Conservation (phyloP, 805 yeast species). For the Nakazawaea wyomingensis region DNA sequence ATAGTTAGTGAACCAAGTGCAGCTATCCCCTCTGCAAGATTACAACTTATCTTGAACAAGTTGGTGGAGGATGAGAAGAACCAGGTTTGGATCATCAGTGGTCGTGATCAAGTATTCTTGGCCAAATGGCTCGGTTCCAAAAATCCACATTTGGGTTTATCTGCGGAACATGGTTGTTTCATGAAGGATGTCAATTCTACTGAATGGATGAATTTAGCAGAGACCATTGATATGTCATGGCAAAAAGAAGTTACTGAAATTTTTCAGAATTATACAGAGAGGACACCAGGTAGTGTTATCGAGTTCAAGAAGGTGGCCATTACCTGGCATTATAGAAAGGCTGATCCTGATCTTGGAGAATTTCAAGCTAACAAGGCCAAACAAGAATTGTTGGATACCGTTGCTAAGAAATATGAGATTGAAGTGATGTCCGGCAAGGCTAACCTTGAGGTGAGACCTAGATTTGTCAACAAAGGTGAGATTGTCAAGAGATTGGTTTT, state of each 20-base stretch:
- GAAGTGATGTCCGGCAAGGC: slow-evolving; percentile 98
- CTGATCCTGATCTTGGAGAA: slow-evolving; percentile 90
- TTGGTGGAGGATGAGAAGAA: slow-evolving; percentile 74
- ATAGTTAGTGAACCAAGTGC: slow-evolving; percentile 98
- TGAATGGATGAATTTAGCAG: slow-evolving; percentile 83
- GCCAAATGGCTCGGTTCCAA: slow-evolving; percentile 81
- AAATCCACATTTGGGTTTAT: slow-evolving; percentile 62
- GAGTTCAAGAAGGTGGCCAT: slow-evolving; percentile 90
- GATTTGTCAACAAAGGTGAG: slow-evolving; percentile 93
- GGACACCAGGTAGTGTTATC: slow-evolving; percentile 84
- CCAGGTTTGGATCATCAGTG: slow-evolving; percentile 92
- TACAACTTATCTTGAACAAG: slow-evolving; percentile 52
- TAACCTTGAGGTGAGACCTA: slow-evolving; percentile 94
- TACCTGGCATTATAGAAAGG: slow-evolving; percentile 95
- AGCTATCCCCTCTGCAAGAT: slow-evolving; percentile 83
- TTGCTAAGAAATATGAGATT: slow-evolving; percentile 66
- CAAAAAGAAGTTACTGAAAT: slow-evolving; percentile 74
- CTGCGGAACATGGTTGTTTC: slow-evolving; percentile 98
- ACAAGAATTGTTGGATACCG: slow-evolving; percentile 52
- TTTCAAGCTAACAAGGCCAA: slow-evolving; percentile 77
- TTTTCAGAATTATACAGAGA: slow-evolving; percentile 70
- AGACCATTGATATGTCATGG: slow-evolving; percentile 89
- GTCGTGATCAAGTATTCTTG: slow-evolving; percentile 87
- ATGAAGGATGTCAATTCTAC: slow-evolving; percentile 63
- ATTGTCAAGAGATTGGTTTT: slow-evolving; percentile 77